These are phyloP conservation scores for Naganishia antarctica DNA, from an alignment of 768 basidiomycete genomes.

Conservation along the genomic window DNA sequence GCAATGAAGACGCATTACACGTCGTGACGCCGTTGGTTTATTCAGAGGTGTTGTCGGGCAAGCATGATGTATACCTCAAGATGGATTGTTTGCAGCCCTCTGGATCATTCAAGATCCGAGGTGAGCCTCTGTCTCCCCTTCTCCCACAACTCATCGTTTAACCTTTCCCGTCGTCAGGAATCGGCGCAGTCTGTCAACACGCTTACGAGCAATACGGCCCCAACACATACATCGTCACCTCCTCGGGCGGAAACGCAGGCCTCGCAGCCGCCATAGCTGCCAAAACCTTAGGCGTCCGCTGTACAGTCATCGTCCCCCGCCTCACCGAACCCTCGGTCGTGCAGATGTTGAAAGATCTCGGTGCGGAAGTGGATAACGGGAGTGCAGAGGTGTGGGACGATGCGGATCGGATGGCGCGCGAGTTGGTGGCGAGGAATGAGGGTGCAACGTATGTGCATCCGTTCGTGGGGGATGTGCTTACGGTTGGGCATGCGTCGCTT, in stretches of 20 bases:
- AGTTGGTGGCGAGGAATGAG: slow-evolving; percentile 20
- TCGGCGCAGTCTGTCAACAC: slow-evolving; percentile 17
- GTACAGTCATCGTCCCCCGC: slow-evolving; percentile 35
- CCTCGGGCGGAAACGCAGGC: slow-evolving; percentile 44
- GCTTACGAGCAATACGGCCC: slow-evolving; percentile 15
- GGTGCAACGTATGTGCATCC: slow-evolving; percentile 41
- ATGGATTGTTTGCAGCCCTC: slow-evolving; percentile 42
- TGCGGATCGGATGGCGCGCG: slow-evolving; percentile 33
- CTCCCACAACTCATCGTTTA: no score
- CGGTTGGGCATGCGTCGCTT: slow-evolving; percentile 36
- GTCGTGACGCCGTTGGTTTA: slow-evolving; percentile 16
- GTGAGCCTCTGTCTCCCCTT: background rate
- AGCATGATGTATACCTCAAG: slow-evolving; percentile 35
- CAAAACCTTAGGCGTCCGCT: slow-evolving; percentile 26
- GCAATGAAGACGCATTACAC: slow-evolving; percentile 1
- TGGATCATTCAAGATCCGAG: slow-evolving; percentile 44
- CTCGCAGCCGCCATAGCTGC: slow-evolving; percentile 21
- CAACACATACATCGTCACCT: slow-evolving; percentile 33
- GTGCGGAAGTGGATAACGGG: slow-evolving; percentile 35
- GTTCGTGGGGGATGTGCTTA: slow-evolving; percentile 39
- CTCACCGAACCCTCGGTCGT: slow-evolving; percentile 35
- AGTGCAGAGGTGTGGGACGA: slow-evolving; percentile 35
- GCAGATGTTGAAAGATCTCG: slow-evolving; percentile 29
- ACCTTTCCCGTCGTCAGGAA: background rate
- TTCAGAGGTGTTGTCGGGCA: slow-evolving; percentile 16